Conservation (phyloP, 2,329 filamentous ascomycete genomes). For the Fusarium penzigii region DNA sequence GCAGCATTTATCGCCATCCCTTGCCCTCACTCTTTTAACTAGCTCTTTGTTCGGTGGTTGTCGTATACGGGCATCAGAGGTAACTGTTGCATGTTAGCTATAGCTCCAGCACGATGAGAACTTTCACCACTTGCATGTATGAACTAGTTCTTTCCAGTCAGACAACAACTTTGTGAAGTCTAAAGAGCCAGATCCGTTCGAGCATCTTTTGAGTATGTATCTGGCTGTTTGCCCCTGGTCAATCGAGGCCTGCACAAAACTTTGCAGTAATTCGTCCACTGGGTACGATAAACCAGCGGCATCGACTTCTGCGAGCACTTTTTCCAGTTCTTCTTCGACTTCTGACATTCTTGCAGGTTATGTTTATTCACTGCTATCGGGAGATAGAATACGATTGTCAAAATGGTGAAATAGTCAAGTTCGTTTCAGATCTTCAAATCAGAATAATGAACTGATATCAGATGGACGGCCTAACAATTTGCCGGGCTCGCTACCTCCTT, state of each 20-base stretch:
- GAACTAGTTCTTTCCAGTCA: background rate
- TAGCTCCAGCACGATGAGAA: too few relatives aligned
- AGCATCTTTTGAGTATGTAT: constrained; percentile 10
- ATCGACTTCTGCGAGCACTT: too few relatives aligned
- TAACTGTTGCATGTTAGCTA: background rate
- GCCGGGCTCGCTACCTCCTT: too few relatives aligned
- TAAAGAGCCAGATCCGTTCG: background rate
- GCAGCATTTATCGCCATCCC: background rate
- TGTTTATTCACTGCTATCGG: too few relatives aligned
- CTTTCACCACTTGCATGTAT: background rate
- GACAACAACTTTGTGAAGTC: background rate
- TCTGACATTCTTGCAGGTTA: too few relatives aligned
- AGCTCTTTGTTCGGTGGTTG: background rate
- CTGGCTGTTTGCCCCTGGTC: constrained; percentile 7
- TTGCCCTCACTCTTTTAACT: background rate
- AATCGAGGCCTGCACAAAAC: constrained; percentile 4
- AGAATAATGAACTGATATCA: too few relatives aligned
- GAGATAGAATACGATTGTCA: too few relatives aligned
- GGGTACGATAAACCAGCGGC: constrained; percentile 2
- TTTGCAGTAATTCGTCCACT: constrained; percentile 7
- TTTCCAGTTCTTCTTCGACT: too few relatives aligned
- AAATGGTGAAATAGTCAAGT: too few relatives aligned
- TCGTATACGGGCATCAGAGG: too few relatives aligned
- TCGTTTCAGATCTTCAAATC: too few relatives aligned
- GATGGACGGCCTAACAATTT: too few relatives aligned